phyloP scores from a whole-genome alignment of 164 flowering plant genomes.

The Vitis cinerea region DNA sequence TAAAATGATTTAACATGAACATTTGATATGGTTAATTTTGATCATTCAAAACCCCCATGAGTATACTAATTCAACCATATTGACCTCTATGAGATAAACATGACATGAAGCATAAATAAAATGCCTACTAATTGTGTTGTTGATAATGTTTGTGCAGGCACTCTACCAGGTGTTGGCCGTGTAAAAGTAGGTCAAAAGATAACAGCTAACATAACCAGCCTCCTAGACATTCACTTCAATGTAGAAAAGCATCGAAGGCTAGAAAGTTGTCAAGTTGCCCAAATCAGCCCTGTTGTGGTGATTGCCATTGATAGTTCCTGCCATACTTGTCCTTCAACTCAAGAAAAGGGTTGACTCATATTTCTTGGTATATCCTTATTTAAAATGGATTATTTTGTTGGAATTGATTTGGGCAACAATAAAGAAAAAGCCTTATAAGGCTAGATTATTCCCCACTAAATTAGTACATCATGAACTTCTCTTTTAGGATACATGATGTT shows the following conservation, averaged over 20 bases:
- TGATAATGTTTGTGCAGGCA: conserved; percentile 41
- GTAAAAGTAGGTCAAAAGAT: conserved; percentile 65
- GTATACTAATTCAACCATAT: too few species aligned
- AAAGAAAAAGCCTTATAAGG: too few species aligned
- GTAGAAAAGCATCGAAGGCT: conserved; percentile 55
- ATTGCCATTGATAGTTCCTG: neutral
- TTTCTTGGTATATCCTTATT: too few species aligned
- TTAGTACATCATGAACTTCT: too few species aligned
- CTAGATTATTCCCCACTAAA: too few species aligned
- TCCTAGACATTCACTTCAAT: conserved; percentile 54
- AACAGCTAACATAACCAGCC: conserved; percentile 67
- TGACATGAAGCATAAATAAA: neutral
- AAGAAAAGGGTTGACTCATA: neutral
- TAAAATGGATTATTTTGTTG: too few species aligned
- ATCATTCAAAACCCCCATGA: too few species aligned
- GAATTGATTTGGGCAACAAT: too few species aligned
- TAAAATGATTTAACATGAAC: too few species aligned
- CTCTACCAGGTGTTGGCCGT: conserved; percentile 74
- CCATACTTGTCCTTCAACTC: neutral
- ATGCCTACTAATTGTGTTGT: neutral
- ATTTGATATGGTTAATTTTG: too few species aligned
- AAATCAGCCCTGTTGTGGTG: neutral
- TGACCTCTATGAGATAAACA: neutral
- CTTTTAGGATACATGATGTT: too few species aligned
- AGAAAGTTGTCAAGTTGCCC: conserved; percentile 18